A percentile compares a stretch with the other conserved stretches of the same genome.
Evolutionary conservation across 768 basidiomycete species (phyloP).

Genomic region (Harrya chromipes): DNA sequence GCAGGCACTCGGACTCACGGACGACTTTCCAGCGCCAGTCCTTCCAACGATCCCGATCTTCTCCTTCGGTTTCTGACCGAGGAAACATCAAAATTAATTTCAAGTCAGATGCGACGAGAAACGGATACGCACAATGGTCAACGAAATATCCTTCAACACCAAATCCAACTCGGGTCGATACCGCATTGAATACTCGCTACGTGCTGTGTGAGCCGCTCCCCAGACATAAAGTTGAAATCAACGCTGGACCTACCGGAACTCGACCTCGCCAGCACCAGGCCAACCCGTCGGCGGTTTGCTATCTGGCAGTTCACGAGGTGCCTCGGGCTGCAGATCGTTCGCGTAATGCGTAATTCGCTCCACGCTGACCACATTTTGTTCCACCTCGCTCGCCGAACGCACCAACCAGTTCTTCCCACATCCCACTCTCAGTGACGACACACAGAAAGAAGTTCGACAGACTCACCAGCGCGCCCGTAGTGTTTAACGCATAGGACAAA

Average conservation of each 20-base stretch:
- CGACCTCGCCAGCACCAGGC: slow-evolving; percentile 72
- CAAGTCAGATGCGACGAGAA: neutral
- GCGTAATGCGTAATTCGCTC: slow-evolving; percentile 86
- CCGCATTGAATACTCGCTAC: slow-evolving; percentile 65
- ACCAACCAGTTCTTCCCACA: slow-evolving; percentile 71
- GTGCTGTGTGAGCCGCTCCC: neutral
- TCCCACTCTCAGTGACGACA: neutral
- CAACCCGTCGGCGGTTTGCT: slow-evolving; percentile 53
- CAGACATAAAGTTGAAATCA: neutral
- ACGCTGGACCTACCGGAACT: slow-evolving; percentile 56
- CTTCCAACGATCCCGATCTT: slow-evolving; percentile 89
- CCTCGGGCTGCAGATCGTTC: slow-evolving; percentile 63
- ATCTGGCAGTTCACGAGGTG: slow-evolving; percentile 64
- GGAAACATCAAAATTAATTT: slow-evolving; percentile 3
- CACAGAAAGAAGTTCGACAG: neutral
- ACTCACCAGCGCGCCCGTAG: slow-evolving; percentile 76
- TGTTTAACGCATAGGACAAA: slow-evolving; percentile 78
- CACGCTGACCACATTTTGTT: slow-evolving; percentile 87
- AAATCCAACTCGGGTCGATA: slow-evolving; percentile 81
- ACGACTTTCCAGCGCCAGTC: slow-evolving; percentile 80
- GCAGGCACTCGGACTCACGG: slow-evolving; percentile 39
- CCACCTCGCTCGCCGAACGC: slow-evolving; percentile 80
- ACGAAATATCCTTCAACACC: slow-evolving; percentile 70
- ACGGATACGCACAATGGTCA: slow-evolving; percentile 54
- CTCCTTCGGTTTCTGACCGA: slow-evolving; percentile 63